Evolutionary conservation across 305 asterid species (phyloP).

Genomic region (Ruellia speciosa): DNA sequence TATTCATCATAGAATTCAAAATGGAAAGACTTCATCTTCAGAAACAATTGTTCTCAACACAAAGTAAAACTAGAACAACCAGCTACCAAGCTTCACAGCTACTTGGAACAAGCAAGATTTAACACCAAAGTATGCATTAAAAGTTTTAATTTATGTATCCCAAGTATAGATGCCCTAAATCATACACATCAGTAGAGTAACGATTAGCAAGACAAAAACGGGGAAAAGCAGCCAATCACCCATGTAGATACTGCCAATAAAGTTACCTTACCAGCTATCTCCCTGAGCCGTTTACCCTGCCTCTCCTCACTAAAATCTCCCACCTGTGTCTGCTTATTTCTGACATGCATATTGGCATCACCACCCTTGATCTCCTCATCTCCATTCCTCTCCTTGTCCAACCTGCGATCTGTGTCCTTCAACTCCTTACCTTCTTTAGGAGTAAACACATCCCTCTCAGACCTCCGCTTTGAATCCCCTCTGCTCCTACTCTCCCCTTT

Average conservation of each 20-base stretch:
- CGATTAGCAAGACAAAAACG: slow-evolving; percentile 11
- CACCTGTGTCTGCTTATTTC: slow-evolving; percentile 42
- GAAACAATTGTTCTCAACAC: no score
- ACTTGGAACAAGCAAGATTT: no score
- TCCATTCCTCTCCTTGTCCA: slow-evolving; percentile 63
- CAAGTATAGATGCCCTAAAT: neutral
- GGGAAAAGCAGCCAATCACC: slow-evolving; percentile 1
- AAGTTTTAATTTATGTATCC: no score
- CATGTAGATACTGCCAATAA: slow-evolving; percentile 24
- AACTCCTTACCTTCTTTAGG: slow-evolving; percentile 64
- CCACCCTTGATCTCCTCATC: slow-evolving; percentile 51
- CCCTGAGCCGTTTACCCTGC: slow-evolving; percentile 57
- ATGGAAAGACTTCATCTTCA: no score
- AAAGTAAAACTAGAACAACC: no score
- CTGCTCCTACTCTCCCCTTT: slow-evolving; percentile 55
- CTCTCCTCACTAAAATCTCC: slow-evolving; percentile 55
- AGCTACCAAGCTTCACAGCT: no score
- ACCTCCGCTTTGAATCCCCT: slow-evolving; percentile 69
- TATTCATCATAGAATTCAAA: no score
- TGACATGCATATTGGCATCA: slow-evolving; percentile 40
- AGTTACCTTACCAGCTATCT: slow-evolving; percentile 74
- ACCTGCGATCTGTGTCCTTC: slow-evolving; percentile 69
- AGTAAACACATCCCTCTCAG: slow-evolving; percentile 64
- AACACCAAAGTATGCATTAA: no score
- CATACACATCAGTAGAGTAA: slow-evolving; percentile 2